Percentiles rank a stretch among this genome's conserved stretches.
Evolutionary conservation across 2,329 filamentous ascomycete genomes (phyloP).

Genomic region (Grosmannia clavigera): DNA sequence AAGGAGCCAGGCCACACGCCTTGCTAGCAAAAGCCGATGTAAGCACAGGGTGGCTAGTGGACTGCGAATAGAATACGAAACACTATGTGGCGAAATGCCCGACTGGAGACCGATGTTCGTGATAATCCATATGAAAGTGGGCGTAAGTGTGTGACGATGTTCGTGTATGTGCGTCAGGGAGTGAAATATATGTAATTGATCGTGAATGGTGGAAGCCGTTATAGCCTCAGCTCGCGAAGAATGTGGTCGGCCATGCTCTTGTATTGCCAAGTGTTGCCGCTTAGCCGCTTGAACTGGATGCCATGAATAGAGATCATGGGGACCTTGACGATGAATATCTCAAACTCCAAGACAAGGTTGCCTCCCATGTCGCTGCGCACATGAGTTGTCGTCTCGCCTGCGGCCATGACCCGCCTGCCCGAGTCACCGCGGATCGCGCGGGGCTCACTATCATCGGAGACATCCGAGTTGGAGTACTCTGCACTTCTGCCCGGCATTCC

Average conservation of each 20-base stretch:
- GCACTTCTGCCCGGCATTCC: constrained; percentile 30
- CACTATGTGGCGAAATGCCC: no score
- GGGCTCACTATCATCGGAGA: constrained; percentile 63
- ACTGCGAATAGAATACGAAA: no score
- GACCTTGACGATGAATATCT: constrained; percentile 96
- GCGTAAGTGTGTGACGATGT: background rate
- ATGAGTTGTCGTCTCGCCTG: constrained; percentile 83
- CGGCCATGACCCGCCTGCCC: constrained; percentile 27
- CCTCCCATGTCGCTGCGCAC: constrained; percentile 82
- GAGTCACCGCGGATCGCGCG: constrained; percentile 37
- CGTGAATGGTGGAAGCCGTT: constrained; percentile 13
- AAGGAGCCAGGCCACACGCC: no score
- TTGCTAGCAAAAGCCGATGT: no score
- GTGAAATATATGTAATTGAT: no score
- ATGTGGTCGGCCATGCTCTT: constrained; percentile 98
- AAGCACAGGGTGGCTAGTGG: no score
- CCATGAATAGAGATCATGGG: constrained; percentile 85
- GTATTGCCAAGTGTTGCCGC: constrained; percentile 95
- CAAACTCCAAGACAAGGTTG: constrained; percentile 77
- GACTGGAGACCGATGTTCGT: no score
- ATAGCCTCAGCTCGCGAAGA: constrained; percentile 72
- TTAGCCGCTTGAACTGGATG: constrained; percentile 94
- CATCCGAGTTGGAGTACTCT: constrained; percentile 78
- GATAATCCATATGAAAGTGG: background rate
- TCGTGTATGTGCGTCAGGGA: no score